Evolutionary conservation across 2,329 filamentous ascomycete species (phyloP).

Genomic region (Cercospora nicotianae): DNA sequence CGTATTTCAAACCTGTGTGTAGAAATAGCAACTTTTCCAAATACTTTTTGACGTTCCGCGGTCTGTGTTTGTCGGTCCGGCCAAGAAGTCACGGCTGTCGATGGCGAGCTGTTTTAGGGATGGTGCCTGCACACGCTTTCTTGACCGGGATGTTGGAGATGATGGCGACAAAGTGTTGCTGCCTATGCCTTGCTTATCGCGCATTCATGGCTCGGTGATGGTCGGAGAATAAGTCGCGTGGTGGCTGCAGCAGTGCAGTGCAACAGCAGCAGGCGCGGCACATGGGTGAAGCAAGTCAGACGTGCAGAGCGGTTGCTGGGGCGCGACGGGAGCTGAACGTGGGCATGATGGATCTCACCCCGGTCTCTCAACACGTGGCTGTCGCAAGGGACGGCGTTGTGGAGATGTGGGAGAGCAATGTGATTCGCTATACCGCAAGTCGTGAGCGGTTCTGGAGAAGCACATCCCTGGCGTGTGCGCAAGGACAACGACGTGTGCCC

Average conservation of each 20-base stretch:
- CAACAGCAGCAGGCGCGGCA: constrained; percentile 25
- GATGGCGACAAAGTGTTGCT: background rate
- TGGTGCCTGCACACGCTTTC: background rate
- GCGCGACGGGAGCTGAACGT: no score
- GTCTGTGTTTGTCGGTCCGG: background rate
- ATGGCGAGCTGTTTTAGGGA: background rate
- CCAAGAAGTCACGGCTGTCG: background rate
- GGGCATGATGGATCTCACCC: no score
- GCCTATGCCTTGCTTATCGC: background rate
- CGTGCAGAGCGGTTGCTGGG: no score
- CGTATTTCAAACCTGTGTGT: background rate
- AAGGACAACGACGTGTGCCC: background rate
- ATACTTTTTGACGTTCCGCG: background rate
- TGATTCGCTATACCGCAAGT: background rate
- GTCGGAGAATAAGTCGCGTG: background rate
- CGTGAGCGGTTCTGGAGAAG: background rate
- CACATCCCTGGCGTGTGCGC: background rate
- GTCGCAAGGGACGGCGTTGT: background rate
- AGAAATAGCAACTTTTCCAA: background rate
- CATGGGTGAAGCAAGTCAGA: background rate
- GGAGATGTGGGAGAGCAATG: background rate
- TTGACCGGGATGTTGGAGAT: background rate
- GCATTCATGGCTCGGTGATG: background rate
- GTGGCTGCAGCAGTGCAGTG: background rate
- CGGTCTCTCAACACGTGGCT: background rate